Base-by-base conservation (phyloP, 441 rosid genomes). In the Mallotus japonicus region DNA sequence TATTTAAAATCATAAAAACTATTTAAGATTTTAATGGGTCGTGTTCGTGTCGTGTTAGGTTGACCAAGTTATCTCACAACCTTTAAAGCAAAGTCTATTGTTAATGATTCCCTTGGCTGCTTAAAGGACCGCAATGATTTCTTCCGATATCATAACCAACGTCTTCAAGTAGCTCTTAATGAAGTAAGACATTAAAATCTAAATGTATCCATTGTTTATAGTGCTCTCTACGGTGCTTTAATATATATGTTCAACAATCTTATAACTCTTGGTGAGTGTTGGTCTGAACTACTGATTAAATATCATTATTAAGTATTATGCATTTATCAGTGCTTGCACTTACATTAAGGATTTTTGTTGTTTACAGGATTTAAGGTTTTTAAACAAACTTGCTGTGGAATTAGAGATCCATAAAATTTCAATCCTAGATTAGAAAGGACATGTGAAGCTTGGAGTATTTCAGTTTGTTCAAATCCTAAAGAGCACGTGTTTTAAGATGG, bases 1-100 rank as follows among this genome's bases (percentile, higher is more conserved):
- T 24, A 24, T 24, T 24, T 24, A 24, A 24, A 24, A 24, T 24
- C 28, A 1, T 12, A 20, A 19, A 32, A 42, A n/a, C n/a, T n/a
- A n/a, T n/a, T n/a, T n/a, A n/a, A n/a, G n/a, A n/a, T n/a, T n/a
- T n/a, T n/a, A n/a, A n/a, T n/a, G n/a, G n/a, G n/a, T 73, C 4
- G 69, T 77, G 17, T 70, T 73, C 9, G 66, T n/a, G n/a, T n/a
- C n/a, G n/a, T n/a, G n/a, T 65, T 0, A 77, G 74, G 77, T 63
- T 8, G 54, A 17, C 74, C 74, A 32, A 8, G 24, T 28, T 62
- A 13, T 6, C 71, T 67, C 1, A 44, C 73, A 0, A 0, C 59
- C 3, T 8, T 16, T n/a, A 6, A 22, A 12, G 58, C 24, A 2
- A 28, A 4, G 4, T 8, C 73, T 51, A 12, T 53, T 20, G 50